Base-by-base conservation (phyloP, 495 filamentous ascomycete species). In the Cercophora samala region DNA sequence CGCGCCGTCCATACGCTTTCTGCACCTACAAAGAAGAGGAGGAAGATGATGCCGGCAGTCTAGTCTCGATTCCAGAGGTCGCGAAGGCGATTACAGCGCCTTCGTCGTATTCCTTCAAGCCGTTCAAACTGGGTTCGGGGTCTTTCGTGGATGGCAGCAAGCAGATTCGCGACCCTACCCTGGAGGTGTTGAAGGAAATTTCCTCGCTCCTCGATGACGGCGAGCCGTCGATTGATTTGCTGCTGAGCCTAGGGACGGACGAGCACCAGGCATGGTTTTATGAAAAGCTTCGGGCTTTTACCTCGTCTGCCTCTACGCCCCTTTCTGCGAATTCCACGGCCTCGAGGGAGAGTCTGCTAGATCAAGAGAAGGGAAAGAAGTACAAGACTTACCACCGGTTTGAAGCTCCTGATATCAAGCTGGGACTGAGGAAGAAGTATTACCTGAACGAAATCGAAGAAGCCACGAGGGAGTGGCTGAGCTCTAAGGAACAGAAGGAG, bases 101-200 rank as follows among this genome's bases (percentile, higher is more conserved):
- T 0, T 68, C 66, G 19, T 67, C 69, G 53, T 68, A 69, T 15
- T 70, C 69, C 0, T 77, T 75, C 72, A 77, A 77, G 60, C 75
- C 75, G 4, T 77, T 77, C 73, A 71, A 70, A 54, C 72, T 77
- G 19, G 72, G 73, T n/a, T 65, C 69, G 0, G 75, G 70, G 18
- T 70, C 75, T 23, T 77, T 75, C 26, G 75, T 77, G 51, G 75
- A 77, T 66, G 75, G 75, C 62, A 77, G 75, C 69, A 73, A 72
- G 32, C 67, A 74, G 55, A 72, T 77, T 26, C 75, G 75, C 9
- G 75, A 77, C 60, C 75, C 73, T 2, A 77, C 73, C 0, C 64
- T 77, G 0, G 72, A 74, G 54, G 72, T 74, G 0, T 58, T 77
- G 29, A 75, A 75, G 56, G 73, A 75, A 60, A 69, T 77, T 19